phyloP scores from a whole-genome alignment of 2,329 filamentous ascomycete genomes.

The Balansia obtecta region DNA sequence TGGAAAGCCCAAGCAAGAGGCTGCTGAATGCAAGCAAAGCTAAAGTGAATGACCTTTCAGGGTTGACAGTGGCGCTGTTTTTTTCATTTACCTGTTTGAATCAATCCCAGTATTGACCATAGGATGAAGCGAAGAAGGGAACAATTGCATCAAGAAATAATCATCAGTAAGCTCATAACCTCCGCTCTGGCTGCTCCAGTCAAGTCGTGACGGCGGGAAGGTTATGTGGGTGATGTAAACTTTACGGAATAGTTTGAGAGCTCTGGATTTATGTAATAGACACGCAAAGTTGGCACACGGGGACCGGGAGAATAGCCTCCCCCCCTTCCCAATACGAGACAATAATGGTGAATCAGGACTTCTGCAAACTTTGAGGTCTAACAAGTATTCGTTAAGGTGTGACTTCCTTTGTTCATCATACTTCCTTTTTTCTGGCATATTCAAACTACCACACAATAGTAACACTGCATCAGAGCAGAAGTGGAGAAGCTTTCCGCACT shows the following conservation, averaged over 20 bases:
- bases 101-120: not conserved
- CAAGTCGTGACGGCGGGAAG: not conserved
- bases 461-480: no score
- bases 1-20: constrained; percentile 85
- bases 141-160: constrained; percentile 3
- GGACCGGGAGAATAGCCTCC: constrained; percentile 1
- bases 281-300: constrained; percentile 6
- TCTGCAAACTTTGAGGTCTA: no score
- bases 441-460: no score
- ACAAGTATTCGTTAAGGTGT: no score
- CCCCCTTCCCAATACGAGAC: not conserved
- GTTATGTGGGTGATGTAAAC: not conserved
- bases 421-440: no score
- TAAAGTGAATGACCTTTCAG: constrained; percentile 26
- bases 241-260: constrained; percentile 2
- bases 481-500: no score
- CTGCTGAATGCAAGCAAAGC: constrained; percentile 93
- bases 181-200: not conserved
- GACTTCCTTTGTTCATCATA: no score
- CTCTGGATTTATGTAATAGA: constrained; percentile 9
- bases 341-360: not conserved
- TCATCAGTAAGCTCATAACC: not conserved
- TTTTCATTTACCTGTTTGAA: constrained; percentile 3
- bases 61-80: not conserved
- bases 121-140: not conserved